A percentile compares a stretch with the other conserved stretches of the same genome.
Evolutionary conservation across 2,329 filamentous ascomycete species (phyloP).

Genomic region (Aphanoascus verrucosus): DNA sequence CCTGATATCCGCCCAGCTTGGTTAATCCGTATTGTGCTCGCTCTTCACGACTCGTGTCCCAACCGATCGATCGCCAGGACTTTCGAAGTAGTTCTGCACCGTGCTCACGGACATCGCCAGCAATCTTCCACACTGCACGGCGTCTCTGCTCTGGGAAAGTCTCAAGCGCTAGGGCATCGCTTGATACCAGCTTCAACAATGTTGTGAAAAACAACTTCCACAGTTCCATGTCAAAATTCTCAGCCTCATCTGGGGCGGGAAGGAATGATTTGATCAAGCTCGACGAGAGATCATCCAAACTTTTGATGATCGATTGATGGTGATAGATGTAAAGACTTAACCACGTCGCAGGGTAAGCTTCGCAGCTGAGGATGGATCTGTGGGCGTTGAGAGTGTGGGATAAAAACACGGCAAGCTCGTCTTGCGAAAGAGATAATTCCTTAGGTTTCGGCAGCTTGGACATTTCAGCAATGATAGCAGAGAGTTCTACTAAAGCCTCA

Average conservation of each 20-base stretch:
- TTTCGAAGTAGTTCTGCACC: constrained; percentile 75
- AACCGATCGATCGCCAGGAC: constrained; percentile 92
- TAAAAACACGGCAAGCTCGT: constrained; percentile 63
- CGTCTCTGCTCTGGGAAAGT: constrained; percentile 96
- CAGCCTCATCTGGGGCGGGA: constrained; percentile 81
- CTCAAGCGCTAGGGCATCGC: constrained; percentile 77
- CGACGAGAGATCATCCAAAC: constrained; percentile 67
- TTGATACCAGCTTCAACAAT: constrained; percentile 77
- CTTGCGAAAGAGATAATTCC: constrained; percentile 64
- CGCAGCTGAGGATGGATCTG: constrained; percentile 77
- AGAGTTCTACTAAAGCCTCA: constrained; percentile 78
- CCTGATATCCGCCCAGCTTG: constrained; percentile 91
- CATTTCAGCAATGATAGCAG: constrained; percentile 72
- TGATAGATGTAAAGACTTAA: constrained; percentile 88
- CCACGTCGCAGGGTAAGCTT: constrained; percentile 83
- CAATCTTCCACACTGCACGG: constrained; percentile 96
- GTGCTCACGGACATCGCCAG: constrained; percentile 84
- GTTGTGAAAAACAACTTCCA: constrained; percentile 93
- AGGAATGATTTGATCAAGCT: constrained; percentile 75
- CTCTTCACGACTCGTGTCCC: constrained; percentile 80
- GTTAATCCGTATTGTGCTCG: constrained; percentile 62
- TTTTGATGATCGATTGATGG: constrained; percentile 78
- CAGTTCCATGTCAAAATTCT: constrained; percentile 80
- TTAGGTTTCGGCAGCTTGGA: constrained; percentile 64
- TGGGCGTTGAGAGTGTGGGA: constrained; percentile 73